Evolutionary conservation across 2,329 filamentous ascomycete species (phyloP).

Genomic region (Erysiphe pulchra): DNA sequence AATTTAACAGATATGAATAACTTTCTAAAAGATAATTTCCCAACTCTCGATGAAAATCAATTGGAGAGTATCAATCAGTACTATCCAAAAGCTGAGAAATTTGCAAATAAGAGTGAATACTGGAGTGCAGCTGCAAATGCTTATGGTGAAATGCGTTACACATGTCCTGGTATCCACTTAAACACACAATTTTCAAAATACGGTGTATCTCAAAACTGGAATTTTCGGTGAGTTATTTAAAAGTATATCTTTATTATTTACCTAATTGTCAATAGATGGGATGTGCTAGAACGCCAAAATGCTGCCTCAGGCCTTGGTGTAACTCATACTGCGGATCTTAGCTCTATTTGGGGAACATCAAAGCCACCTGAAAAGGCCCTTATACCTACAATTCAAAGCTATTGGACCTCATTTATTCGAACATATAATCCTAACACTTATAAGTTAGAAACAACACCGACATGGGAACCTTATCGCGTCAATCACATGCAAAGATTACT

Average conservation of each 20-base stretch:
- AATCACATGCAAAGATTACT: constrained; percentile 12
- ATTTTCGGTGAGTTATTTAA: constrained; percentile 23
- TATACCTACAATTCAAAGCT: constrained; percentile 35
- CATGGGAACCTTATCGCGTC: constrained; percentile 22
- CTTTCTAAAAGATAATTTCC: constrained; percentile 33
- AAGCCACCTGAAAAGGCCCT: constrained; percentile 26
- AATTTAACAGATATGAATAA: constrained; percentile 22
- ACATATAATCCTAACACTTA: constrained; percentile 37
- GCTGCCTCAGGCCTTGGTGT: constrained; percentile 32
- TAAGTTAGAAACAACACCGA: constrained; percentile 19
- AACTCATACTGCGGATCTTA: constrained; percentile 38
- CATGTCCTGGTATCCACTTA: constrained; percentile 33
- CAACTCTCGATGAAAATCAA: constrained; percentile 23
- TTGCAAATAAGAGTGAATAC: constrained; percentile 24
- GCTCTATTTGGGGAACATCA: constrained; percentile 46
- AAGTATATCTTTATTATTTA: constrained; percentile 15
- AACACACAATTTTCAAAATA: constrained; percentile 8
- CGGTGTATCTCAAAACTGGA: constrained; percentile 24
- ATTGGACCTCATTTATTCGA: constrained; percentile 51
- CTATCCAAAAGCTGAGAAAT: constrained; percentile 24
- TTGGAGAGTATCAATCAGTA: constrained; percentile 24
- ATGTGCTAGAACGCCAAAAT: constrained; percentile 32
- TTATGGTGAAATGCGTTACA: constrained; percentile 40
- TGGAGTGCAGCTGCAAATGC: constrained; percentile 31
- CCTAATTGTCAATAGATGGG: constrained; percentile 10